Conservation (phyloP, 2,329 filamentous ascomycete species). For the Akanthomyces dipterigenus region DNA sequence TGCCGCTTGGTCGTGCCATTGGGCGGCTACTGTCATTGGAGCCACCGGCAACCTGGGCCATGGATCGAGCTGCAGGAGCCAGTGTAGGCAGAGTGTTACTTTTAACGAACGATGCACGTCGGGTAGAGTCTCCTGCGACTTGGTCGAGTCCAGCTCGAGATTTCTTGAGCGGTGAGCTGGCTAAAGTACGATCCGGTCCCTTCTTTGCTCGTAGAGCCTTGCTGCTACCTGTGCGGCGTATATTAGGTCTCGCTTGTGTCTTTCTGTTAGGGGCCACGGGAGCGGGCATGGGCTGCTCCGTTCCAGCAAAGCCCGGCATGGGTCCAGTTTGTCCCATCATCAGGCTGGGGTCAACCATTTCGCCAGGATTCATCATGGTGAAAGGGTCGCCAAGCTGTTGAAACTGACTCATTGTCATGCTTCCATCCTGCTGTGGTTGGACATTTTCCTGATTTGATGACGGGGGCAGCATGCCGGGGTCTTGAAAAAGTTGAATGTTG, state of each 20-base stretch:
- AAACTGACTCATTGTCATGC: slow-evolving; percentile 22
- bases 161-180: slow-evolving; percentile 47
- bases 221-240: slow-evolving; percentile 40
- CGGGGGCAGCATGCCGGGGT: slow-evolving; percentile 29
- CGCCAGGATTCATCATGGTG: slow-evolving; percentile 36
- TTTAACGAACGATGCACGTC: slow-evolving; percentile 33
- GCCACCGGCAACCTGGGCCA: slow-evolving; percentile 25
- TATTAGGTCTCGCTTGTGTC: slow-evolving; percentile 15
- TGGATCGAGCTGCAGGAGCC: slow-evolving; percentile 38
- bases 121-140: slow-evolving; percentile 48
- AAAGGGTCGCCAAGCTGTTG: slow-evolving; percentile 45
- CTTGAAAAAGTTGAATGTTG: slow-evolving; percentile 49
- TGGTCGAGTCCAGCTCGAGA: slow-evolving; percentile 44
- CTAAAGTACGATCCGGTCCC: slow-evolving; percentile 33
- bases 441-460: slow-evolving; percentile 30
- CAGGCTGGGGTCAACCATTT: slow-evolving; percentile 53
- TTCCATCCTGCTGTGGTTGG: slow-evolving; percentile 19
- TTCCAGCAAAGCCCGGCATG: slow-evolving; percentile 33
- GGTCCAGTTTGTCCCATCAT: slow-evolving; percentile 46
- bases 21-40: slow-evolving; percentile 29
- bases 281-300: slow-evolving; percentile 22
- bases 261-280: neutral
- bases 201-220: slow-evolving; percentile 35
- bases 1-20: slow-evolving; percentile 35
- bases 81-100: slow-evolving; percentile 39